A percentile compares a stretch with the other conserved stretches of the same genome.
Conservation (phyloP, 306 rosid species). For the Casuarina glauca region DNA sequence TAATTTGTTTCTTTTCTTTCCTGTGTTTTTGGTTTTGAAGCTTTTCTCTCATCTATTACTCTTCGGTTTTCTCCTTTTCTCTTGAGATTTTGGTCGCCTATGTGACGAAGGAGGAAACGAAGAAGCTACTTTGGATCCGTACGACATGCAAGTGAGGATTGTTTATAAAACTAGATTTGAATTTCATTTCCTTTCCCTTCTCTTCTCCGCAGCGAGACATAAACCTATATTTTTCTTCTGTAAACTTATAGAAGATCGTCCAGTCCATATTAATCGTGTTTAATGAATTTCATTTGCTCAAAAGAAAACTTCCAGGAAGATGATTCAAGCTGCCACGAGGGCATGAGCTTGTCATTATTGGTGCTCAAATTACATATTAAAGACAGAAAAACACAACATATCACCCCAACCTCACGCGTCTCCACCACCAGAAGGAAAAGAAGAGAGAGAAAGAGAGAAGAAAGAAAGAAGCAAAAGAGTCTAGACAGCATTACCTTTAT, state of each 20-base stretch:
- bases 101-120: not conserved
- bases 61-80: not conserved
- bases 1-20: not conserved
- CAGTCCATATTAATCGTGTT: too few species aligned
- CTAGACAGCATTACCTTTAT: too few species aligned
- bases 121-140: not conserved
- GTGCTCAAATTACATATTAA: not conserved
- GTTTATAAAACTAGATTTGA: not conserved
- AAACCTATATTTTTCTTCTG: not conserved
- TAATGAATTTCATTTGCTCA: too few species aligned
- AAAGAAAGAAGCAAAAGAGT: too few species aligned
- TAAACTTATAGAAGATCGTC: not conserved
- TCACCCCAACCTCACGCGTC: too few species aligned
- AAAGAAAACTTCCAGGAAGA: not conserved
- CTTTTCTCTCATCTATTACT: not conserved
- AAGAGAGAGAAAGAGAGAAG: too few species aligned
- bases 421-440: too few species aligned
- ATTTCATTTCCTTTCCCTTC: not conserved
- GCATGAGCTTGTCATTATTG: not conserved
- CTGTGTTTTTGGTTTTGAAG: not conserved
- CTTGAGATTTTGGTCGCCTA: not conserved
- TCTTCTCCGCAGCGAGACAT: not conserved
- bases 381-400: too few species aligned
- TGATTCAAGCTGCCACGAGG: not conserved
- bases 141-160: not conserved